phyloP scores from a whole-genome alignment of 2,329 filamentous ascomycete genomes.

The Podosphaera aphanis region DNA sequence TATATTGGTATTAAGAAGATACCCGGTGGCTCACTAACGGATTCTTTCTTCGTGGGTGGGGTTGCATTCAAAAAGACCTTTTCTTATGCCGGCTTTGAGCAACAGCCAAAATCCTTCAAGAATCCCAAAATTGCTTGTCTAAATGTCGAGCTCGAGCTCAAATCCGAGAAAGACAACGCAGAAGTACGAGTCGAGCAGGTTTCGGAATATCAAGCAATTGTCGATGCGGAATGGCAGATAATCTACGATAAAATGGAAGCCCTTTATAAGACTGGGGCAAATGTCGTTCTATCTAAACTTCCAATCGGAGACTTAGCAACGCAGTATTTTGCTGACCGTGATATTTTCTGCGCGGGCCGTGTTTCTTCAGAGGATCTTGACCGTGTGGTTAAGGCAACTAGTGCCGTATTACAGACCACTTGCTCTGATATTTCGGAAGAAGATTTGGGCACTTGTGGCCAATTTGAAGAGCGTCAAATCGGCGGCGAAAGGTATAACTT shows the following conservation, averaged over 20 bases:
- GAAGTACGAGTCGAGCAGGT: slow-evolving; percentile 96
- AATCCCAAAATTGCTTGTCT: slow-evolving; percentile 92
- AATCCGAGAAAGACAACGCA: slow-evolving; percentile 97
- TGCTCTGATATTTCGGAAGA: slow-evolving; percentile 81
- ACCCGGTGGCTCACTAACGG: slow-evolving; percentile 81
- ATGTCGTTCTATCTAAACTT: slow-evolving; percentile 90
- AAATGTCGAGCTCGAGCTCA: slow-evolving; percentile 93
- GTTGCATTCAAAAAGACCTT: slow-evolving; percentile 99
- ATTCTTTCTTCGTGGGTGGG: slow-evolving; percentile 90
- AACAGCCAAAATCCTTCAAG: slow-evolving; percentile 88
- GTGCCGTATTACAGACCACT: slow-evolving; percentile 77
- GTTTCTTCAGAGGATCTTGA: slow-evolving; percentile 84
- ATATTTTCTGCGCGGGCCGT: slow-evolving; percentile 93
- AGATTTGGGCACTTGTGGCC: slow-evolving; percentile 75
- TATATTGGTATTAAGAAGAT: slow-evolving; percentile 98
- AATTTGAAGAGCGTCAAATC: slow-evolving; percentile 89
- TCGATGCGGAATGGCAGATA: slow-evolving; percentile 98
- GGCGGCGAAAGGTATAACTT: slow-evolving; percentile 96
- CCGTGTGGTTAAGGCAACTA: slow-evolving; percentile 83
- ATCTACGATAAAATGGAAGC: slow-evolving; percentile 99
- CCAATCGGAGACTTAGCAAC: slow-evolving; percentile 95
- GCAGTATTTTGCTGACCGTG: slow-evolving; percentile 91
- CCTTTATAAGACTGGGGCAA: slow-evolving; percentile 76
- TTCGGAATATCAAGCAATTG: slow-evolving; percentile 96
- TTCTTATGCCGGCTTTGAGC: slow-evolving; percentile 95